Evolutionary conservation across 441 rosid species (phyloP).

Genomic region (Croton laevigatus): DNA sequence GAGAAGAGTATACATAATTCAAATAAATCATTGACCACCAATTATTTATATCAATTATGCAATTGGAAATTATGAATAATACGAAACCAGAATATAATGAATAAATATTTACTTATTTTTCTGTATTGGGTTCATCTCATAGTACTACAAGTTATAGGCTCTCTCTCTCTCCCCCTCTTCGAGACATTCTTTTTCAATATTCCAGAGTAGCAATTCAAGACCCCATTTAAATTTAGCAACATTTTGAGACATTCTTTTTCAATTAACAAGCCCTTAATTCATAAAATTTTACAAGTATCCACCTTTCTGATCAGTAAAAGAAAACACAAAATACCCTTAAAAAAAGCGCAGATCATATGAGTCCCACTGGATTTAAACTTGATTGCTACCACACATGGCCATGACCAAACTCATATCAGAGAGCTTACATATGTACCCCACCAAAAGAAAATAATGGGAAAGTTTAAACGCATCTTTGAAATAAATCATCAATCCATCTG

Average conservation of each 20-base stretch:
- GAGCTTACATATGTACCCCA: background rate
- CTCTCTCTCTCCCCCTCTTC: background rate
- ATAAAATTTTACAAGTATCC: background rate
- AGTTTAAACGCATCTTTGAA: background rate
- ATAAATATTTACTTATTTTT: background rate
- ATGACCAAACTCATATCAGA: background rate
- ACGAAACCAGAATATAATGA: background rate
- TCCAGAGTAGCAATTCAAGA: background rate
- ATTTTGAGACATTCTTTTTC: background rate
- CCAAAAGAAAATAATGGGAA: background rate
- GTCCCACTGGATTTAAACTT: background rate
- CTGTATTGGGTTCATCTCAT: background rate
- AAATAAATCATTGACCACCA: background rate
- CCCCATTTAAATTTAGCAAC: background rate
- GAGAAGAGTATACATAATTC: conserved; percentile 6
- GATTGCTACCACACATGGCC: background rate
- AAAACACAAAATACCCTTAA: background rate
- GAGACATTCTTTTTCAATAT: background rate
- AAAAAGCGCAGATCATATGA: background rate
- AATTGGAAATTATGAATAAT: background rate
- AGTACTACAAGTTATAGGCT: background rate
- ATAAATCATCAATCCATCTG: background rate
- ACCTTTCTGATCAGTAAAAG: background rate
- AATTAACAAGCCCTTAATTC: background rate
- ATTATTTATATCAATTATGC: background rate